These are phyloP conservation scores for Butyriboletus loyo DNA, from an alignment of 768 basidiomycete genomes.

Conservation along the genomic window DNA sequence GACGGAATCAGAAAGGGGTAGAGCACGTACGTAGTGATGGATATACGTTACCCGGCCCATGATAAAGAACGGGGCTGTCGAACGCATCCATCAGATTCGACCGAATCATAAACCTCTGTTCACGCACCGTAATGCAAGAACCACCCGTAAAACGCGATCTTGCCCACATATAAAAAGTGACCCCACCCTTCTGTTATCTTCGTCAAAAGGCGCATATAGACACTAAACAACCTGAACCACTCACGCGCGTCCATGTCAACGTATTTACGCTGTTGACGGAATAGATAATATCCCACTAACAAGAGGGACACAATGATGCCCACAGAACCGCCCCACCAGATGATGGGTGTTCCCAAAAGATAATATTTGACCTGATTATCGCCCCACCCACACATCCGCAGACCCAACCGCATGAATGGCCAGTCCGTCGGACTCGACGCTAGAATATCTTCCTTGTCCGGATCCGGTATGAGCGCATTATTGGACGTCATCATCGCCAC, in stretches of 20 bases:
- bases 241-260: constrained; percentile 85
- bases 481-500: constrained; percentile 99
- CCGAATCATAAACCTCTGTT: neutral
- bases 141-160: constrained; percentile 92
- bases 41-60: constrained; percentile 98
- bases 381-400: constrained; percentile 98
- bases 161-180: constrained; percentile 88
- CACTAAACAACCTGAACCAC: constrained; percentile 27
- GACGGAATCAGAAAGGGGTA: neutral
- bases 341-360: constrained; percentile 84
- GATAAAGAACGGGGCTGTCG: constrained; percentile 87
- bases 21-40: constrained; percentile 82
- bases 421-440: constrained; percentile 92
- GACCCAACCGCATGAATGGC: constrained; percentile 85
- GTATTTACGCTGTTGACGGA: constrained; percentile 86
- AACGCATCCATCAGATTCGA: neutral
- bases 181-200: constrained; percentile 76
- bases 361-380: constrained; percentile 88
- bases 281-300: constrained; percentile 63
- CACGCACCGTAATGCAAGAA: constrained; percentile 79
- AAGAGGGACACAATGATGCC: constrained; percentile 58
- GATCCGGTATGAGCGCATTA: constrained; percentile 95
- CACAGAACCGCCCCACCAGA: constrained; percentile 82
- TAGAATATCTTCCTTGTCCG: constrained; percentile 97
- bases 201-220: constrained; percentile 3